phyloP scores from a whole-genome alignment of 2,329 filamentous ascomycete species.

The Cryphonectria carpinicola region DNA sequence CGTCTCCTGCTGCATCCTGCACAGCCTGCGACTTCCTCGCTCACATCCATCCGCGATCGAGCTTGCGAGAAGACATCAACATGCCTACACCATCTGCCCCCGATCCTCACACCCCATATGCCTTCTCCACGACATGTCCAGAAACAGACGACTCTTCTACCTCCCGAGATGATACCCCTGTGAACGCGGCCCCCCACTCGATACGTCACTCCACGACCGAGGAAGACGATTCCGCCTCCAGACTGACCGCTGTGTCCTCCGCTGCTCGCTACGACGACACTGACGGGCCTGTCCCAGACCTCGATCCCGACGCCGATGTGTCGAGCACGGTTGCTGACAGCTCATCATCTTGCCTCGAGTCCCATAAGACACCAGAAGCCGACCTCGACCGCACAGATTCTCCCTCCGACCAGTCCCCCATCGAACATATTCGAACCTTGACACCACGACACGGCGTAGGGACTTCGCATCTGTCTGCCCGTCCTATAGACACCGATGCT shows the following conservation, averaged over 20 bases:
- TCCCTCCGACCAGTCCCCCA: slow-evolving; percentile 12
- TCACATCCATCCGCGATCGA: not conserved
- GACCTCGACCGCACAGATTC: slow-evolving; percentile 22
- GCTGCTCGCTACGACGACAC: slow-evolving; percentile 39
- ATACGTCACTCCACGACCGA: slow-evolving; percentile 21
- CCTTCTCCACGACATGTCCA: slow-evolving; percentile 27
- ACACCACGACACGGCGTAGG: slow-evolving; percentile 26
- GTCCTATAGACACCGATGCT: slow-evolving; percentile 3
- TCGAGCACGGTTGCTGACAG: slow-evolving; percentile 8
- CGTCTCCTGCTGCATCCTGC: not conserved
- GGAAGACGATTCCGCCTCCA: slow-evolving; percentile 38
- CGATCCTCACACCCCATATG: slow-evolving; percentile 23
- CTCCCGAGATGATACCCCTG: slow-evolving; percentile 4
- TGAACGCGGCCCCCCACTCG: not conserved
- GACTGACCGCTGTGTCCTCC: slow-evolving; percentile 50
- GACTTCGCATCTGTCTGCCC: slow-evolving; percentile 5
- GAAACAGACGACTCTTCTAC: slow-evolving; percentile 22
- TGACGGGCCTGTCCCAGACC: slow-evolving; percentile 20
- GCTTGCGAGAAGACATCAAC: not conserved
- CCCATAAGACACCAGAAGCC: slow-evolving; percentile 19
- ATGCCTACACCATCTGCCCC: slow-evolving; percentile 30
- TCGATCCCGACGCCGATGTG: slow-evolving; percentile 14
- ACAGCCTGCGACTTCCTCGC: not conserved
- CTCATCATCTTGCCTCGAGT: slow-evolving; percentile 4
- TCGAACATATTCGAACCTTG: slow-evolving; percentile 11